Base-by-base conservation (phyloP, 202 grass and related monocot genomes). In the Zoysia matrella region DNA sequence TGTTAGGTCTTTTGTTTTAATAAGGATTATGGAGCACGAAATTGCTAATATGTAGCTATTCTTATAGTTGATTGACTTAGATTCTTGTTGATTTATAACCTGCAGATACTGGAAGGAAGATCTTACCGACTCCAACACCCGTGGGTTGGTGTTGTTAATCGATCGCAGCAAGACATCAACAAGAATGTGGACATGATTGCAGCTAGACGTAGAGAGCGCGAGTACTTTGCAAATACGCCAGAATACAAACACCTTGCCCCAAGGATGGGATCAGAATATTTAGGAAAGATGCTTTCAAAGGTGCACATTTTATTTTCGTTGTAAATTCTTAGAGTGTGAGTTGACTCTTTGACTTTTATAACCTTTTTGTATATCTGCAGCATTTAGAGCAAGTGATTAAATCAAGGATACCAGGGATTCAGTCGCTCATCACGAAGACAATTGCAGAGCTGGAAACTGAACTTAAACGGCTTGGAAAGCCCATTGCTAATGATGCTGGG, bases 101-200 rank as follows among this genome's bases (percentile, higher is more conserved):
- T 80, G 74, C 71, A 97, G 94, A 94, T 97, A 62, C 77, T 97
- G 72, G 94, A 97, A 92, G 94, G 94, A 78, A 97, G 85, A 80
- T 69, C 94, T 42, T 97, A 97, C 68, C 69, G 87, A 0, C 92
- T 97, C 30, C 94, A 92, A 74, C 79, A 83, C 14, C 94, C 81
- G 47, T 97, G 94, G 94, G 78, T 97, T 81, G 94, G 94, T 86
- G 90, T 97, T 71, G 94, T 97, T 75, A 97, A 97, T 89, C 92
- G 94, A 30, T 94, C 92, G 53, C 94, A 97, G 79, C 89, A 90
- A 67, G 94, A 97, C 79, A 97, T 97, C 66, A 94, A 97, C 77
- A 97, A 97, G 80, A 97, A 86, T 52, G 94, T 94, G 67, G 91
- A 97, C 80, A 97, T 97, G 91, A 93, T 97, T 82, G 91, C 91